Evolutionary conservation across 768 basidiomycete genomes (phyloP).

Genomic region (Artomyces pyxidatus): DNA sequence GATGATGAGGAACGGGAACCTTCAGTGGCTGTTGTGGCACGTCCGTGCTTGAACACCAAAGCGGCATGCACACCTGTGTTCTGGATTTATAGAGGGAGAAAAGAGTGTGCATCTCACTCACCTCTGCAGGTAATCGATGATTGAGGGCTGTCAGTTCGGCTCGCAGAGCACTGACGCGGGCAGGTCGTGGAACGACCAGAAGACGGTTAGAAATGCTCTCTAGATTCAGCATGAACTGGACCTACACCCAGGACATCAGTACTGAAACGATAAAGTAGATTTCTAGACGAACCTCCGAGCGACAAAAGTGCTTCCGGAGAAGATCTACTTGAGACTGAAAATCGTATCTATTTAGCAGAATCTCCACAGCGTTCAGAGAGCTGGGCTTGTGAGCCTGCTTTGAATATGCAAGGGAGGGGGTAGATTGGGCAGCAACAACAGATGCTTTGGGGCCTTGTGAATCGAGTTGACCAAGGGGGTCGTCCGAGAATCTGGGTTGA

Average conservation of each 20-base stretch:
- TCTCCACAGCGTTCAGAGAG: conserved; percentile 39
- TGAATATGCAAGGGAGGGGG: conserved; percentile 54
- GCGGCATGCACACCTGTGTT: conserved; percentile 83
- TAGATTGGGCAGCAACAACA: conserved; percentile 55
- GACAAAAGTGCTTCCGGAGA: conserved; percentile 79
- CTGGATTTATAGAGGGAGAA: conserved; percentile 1
- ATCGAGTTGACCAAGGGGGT: conserved; percentile 68
- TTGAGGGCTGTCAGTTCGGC: conserved; percentile 94
- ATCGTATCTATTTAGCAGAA: conserved; percentile 63
- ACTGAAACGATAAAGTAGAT: background rate
- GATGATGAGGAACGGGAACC: conserved; percentile 69
- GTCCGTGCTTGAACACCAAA: conserved; percentile 80
- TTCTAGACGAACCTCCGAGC: conserved; percentile 58
- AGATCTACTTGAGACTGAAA: conserved; percentile 58
- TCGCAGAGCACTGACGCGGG: conserved; percentile 90
- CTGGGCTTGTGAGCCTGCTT: conserved; percentile 38
- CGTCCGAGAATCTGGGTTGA: conserved; percentile 54
- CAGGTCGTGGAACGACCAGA: conserved; percentile 86
- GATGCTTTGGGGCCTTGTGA: conserved; percentile 25
- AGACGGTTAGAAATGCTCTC: conserved; percentile 92
- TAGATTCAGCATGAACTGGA: conserved; percentile 79
- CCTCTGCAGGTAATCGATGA: conserved; percentile 94
- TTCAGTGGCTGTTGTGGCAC: conserved; percentile 29
- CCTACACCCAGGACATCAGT: conserved; percentile 32
- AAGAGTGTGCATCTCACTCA: conserved; percentile 23